Evolutionary conservation across 2,329 filamentous ascomycete genomes (phyloP), one percentile per base, ranked within the genome.

Genomic region (Nannizzia gypsea): DNA sequence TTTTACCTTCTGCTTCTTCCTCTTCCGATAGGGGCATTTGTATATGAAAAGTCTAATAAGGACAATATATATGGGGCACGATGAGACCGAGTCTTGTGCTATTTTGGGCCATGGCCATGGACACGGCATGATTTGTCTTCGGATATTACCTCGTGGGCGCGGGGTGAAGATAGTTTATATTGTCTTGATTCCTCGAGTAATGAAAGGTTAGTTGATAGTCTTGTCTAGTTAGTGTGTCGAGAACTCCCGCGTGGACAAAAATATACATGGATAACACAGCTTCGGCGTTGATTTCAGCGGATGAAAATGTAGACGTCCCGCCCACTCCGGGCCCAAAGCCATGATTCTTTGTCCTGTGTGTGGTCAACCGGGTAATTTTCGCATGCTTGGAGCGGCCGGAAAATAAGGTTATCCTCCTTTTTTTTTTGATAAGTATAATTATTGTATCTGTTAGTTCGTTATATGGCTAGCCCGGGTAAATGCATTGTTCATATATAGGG

Each of bases 61-160:
- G 13, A 26, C n/a, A 8, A 17, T 50, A 50, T 50, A 28, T 24
- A 15, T 26, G 44, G 22, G 24, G 44, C 13, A n/a, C n/a, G n/a
- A n/a, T n/a, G n/a, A 3, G 44, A 50, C 44, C 31, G 31, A 36
- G 31, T 36, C 31, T 11, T 36, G 24, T 50, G 44, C 44, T 50
- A 50, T 50, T 50, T 50, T 50, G 44, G 44, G 44, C 31, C 31
- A 36, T 11, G 3, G 9, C 31, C 31, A 36, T 36, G 31, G 31
- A 13, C 31, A 36, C 31, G 31, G 31, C 31, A 36, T 36, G 20
- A 24, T 24, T 50, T 50, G 20, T 15, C 22, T 50, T 50, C 44
- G 44, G 20, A 50, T 50, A 50, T 50, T 50, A 24, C 44, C 44
- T 50, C 44, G 44, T 50, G 44, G 44, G 44, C 44, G 44, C 44